A percentile compares a stretch with the other conserved stretches of the same genome.
These are phyloP conservation scores for Xylaria curta DNA, from an alignment of 495 filamentous ascomycete genomes.

Conservation along the genomic window DNA sequence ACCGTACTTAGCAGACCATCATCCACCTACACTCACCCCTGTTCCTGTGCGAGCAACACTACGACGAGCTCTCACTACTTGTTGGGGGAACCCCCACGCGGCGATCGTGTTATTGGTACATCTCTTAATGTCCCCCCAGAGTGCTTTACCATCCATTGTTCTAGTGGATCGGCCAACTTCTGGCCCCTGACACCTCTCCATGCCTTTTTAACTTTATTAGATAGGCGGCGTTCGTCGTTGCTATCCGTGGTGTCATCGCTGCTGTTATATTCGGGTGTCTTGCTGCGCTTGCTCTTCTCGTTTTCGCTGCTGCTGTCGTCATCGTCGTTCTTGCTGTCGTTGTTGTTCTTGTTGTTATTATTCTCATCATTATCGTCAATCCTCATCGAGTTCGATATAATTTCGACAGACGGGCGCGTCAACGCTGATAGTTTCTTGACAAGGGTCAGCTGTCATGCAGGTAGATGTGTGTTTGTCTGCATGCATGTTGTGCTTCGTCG, in stretches of 20 bases:
- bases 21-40: no score
- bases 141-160: slow-evolving; percentile 29
- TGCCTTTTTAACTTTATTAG: slow-evolving; percentile 23
- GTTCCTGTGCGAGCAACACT: neutral
- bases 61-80: neutral
- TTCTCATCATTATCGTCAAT: neutral
- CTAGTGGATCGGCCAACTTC: slow-evolving; percentile 9
- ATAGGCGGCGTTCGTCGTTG: slow-evolving; percentile 20
- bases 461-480: neutral
- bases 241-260: slow-evolving; percentile 8
- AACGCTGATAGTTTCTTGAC: slow-evolving; percentile 10
- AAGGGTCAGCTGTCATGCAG: no score
- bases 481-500: neutral
- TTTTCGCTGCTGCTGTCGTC: neutral
- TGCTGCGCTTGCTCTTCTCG: slow-evolving; percentile 14
- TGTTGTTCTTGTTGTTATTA: neutral
- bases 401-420: slow-evolving; percentile 8
- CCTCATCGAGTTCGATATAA: neutral
- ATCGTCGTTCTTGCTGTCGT: neutral
- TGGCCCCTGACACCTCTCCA: slow-evolving; percentile 22
- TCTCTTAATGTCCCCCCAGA: slow-evolving; percentile 23
- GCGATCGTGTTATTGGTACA: neutral
- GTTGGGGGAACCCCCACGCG: neutral
- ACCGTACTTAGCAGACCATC: no score
- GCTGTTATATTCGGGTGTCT: no score